Evolutionary conservation across 495 filamentous ascomycete genomes (phyloP).

Genomic region (Talaromyces borbonicus): DNA sequence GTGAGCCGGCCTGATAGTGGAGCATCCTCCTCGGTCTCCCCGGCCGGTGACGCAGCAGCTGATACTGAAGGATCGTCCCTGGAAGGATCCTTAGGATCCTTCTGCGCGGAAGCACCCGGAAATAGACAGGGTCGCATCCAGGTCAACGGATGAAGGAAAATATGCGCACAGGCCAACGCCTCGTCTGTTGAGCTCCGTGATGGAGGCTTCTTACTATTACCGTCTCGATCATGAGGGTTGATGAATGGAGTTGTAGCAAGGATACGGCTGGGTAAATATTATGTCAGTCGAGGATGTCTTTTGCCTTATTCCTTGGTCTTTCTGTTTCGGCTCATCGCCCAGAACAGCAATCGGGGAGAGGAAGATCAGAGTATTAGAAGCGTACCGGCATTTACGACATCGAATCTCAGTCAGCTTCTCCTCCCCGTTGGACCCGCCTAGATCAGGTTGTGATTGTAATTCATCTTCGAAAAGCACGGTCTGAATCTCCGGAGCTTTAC

Average conservation of each 20-base stretch:
- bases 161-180: constrained; percentile 55
- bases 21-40: constrained; percentile 43
- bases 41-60: not conserved
- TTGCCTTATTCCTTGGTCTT: too few species aligned
- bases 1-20: constrained; percentile 71
- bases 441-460: constrained; percentile 37
- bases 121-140: constrained; percentile 83
- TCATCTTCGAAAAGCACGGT: constrained; percentile 83
- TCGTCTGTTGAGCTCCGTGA: constrained; percentile 6
- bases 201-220: constrained; percentile 11
- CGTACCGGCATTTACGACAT: constrained; percentile 55
- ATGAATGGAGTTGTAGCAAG: constrained; percentile 57
- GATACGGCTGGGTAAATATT: constrained; percentile 49
- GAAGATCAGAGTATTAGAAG: not conserved
- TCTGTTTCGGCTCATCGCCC: too few species aligned
- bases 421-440: constrained; percentile 13
- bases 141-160: constrained; percentile 80
- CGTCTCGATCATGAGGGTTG: constrained; percentile 38
- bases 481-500: constrained; percentile 61
- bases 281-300: too few species aligned
- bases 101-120: constrained; percentile 11
- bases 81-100: too few species aligned
- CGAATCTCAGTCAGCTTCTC: constrained; percentile 37
- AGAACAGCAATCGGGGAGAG: too few species aligned
- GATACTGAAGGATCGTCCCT: not conserved